Evolutionary conservation across 2,329 filamentous ascomycete species (phyloP).

Genomic region (Fusarium sp.): DNA sequence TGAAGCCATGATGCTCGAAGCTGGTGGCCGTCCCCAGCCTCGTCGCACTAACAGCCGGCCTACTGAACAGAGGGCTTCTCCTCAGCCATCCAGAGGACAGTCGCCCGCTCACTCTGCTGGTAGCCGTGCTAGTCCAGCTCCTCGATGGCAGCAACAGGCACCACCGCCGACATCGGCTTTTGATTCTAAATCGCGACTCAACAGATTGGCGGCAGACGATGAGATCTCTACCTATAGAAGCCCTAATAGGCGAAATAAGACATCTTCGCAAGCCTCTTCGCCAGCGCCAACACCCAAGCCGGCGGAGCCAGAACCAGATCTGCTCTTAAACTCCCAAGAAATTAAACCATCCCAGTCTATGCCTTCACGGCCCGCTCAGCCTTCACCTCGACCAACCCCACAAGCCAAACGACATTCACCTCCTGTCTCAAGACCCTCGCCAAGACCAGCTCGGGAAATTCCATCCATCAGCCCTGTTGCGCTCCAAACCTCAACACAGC

Average conservation of each 20-base stretch:
- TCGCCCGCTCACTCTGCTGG: conserved; percentile 62
- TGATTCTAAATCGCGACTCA: conserved; percentile 68
- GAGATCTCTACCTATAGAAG: conserved; percentile 91
- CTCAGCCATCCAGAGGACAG: conserved; percentile 60
- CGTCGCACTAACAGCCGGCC: conserved; percentile 45
- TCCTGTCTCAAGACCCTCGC: conserved; percentile 57
- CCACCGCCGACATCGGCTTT: conserved; percentile 53
- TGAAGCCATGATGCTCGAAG: conserved; percentile 84
- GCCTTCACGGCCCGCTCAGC: conserved; percentile 55
- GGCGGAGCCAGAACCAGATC: conserved; percentile 66
- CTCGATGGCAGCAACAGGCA: conserved; percentile 70
- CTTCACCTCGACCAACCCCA: conserved; percentile 56
- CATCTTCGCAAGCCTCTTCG: conserved; percentile 59
- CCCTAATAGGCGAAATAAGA: conserved; percentile 82
- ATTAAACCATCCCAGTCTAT: conserved; percentile 53
- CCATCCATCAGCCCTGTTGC: conserved; percentile 77
- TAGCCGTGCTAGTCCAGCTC: conserved; percentile 60
- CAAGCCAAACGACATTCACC: conserved; percentile 50
- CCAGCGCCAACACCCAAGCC: conserved; percentile 55
- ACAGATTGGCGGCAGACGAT: conserved; percentile 80
- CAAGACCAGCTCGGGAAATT: conserved; percentile 67
- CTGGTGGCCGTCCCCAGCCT: conserved; percentile 67
- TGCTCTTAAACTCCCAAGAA: conserved; percentile 67
- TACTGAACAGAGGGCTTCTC: conserved; percentile 44
- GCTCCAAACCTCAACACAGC: conserved; percentile 79